Base-by-base conservation (phyloP, 495 filamentous ascomycete species). In the Usnea hakonensis region DNA sequence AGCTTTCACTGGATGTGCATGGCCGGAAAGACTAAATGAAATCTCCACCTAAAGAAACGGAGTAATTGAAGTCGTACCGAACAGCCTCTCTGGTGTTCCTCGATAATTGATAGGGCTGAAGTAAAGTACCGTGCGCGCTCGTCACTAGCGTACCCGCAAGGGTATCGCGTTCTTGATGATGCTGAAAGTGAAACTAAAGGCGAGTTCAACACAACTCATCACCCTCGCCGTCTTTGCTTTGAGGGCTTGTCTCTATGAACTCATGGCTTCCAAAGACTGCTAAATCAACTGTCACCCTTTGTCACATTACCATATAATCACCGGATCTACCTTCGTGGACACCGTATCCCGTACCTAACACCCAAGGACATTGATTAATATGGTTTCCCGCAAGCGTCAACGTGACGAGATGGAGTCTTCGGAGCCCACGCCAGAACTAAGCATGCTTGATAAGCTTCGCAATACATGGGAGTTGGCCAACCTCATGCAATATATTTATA, bases 381-480 rank as follows among this genome's bases (percentile, higher is more conserved):
- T 69, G 68, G 74, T 72, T 69, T 75, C 79, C 74, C 78, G 88
- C 79, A 93, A 91, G 80, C 87, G 89, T 74, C 81, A 78, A 66
- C 76, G 82, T 72, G 85, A 83, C 71, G 88, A 91, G 74, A 83
- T 83, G 74, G 85, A 82, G 77, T 66, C 71, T 67, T 69, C 69
- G 32, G 72, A 82, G 65, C 69, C 74, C 57, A 66, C 74, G 68
- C 63, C 68, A 37, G 70, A 81, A 64, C 66, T 72, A 56, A 76
- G 75, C 55, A 64, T 85, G 59, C 79, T 96, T 28, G 76, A 87
- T 53, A 84, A 80, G 64, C 79, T 98, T 62, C 81, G 93, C 55
- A 94, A 89, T 72, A 87, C 86, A 77, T 97, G 94, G 91, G 89
- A 97, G 73, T 96, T 98, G 74, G 90, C 94, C 53, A 91, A 90